A percentile compares a stretch with the other conserved stretches of the same genome.
Conservation (phyloP, 2,329 filamentous ascomycete species). For the Ophiobolus disseminans region DNA sequence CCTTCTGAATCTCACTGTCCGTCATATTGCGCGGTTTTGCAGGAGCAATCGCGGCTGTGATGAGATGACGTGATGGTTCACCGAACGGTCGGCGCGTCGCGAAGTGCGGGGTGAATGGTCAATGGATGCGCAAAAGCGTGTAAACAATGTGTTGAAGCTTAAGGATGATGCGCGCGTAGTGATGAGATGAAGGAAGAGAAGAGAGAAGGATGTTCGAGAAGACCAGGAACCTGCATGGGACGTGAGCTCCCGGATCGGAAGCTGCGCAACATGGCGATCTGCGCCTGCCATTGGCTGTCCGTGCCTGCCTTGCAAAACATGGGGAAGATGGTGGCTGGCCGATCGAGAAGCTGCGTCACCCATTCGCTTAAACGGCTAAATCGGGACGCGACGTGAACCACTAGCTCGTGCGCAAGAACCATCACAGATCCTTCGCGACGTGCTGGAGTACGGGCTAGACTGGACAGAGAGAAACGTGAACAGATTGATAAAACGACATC, state of each 20-base stretch:
- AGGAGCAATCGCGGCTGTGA: slow-evolving; percentile 18
- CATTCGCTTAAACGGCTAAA: slow-evolving; percentile 17
- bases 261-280: slow-evolving; percentile 38
- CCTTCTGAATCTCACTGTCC: slow-evolving; percentile 44
- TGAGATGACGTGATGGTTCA: slow-evolving; percentile 41
- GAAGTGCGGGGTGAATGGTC: slow-evolving; percentile 19
- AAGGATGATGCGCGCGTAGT: slow-evolving; percentile 32
- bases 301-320: slow-evolving; percentile 19
- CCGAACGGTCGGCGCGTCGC: slow-evolving; percentile 27
- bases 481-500: too few relatives aligned
- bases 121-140: slow-evolving; percentile 35
- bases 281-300: slow-evolving; percentile 31
- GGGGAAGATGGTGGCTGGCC: slow-evolving; percentile 33
- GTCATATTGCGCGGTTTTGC: slow-evolving; percentile 37
- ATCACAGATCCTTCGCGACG: too few relatives aligned
- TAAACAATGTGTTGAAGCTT: slow-evolving; percentile 20
- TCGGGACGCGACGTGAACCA: slow-evolving; percentile 1
- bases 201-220: slow-evolving; percentile 27
- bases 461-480: too few relatives aligned
- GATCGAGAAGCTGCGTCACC: slow-evolving; percentile 40
- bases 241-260: slow-evolving; percentile 40
- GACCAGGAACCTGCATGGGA: slow-evolving; percentile 23
- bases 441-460: too few relatives aligned
- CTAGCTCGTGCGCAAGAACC: slow-evolving; percentile 1
- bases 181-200: slow-evolving; percentile 26